A percentile compares a stretch with the other conserved stretches of the same genome.
phyloP scores from a whole-genome alignment of 805 yeast species.

The Zygosaccharomyces gambellarensis region DNA sequence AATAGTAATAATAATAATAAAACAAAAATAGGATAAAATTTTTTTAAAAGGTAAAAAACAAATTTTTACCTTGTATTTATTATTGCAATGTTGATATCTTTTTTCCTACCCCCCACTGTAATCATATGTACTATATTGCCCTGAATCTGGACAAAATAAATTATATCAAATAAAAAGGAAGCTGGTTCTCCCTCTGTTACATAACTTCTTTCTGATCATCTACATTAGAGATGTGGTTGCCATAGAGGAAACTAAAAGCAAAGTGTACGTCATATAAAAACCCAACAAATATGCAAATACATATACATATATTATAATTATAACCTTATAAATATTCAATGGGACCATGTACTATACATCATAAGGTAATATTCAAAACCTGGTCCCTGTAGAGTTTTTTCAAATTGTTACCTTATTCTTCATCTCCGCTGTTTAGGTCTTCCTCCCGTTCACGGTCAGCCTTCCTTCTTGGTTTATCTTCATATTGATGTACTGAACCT shows the following conservation, averaged over 20 bases:
- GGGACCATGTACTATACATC: slow-evolving; percentile 4
- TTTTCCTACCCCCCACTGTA: too few species aligned
- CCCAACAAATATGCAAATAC: slow-evolving; percentile 2
- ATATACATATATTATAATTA: slow-evolving; percentile 10
- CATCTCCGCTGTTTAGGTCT: slow-evolving; percentile 8
- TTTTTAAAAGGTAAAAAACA: too few species aligned
- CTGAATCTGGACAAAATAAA: too few species aligned
- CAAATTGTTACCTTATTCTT: background rate
- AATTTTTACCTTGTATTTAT: too few species aligned
- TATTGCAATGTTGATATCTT: too few species aligned
- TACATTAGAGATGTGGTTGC: background rate
- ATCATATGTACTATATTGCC: too few species aligned
- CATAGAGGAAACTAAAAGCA: background rate
- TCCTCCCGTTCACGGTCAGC: slow-evolving; percentile 4
- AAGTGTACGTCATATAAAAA: background rate
- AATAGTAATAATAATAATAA: too few species aligned
- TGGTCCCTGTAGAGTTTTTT: too few species aligned
- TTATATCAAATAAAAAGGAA: slow-evolving; percentile 12
- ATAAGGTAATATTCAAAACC: background rate
- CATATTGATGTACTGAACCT: slow-evolving; percentile 65
- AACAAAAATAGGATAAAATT: too few species aligned
- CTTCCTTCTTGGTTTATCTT: slow-evolving; percentile 25
- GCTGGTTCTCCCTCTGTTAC: slow-evolving; percentile 23
- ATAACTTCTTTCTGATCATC: background rate
- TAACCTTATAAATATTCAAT: slow-evolving; percentile 5